Conservation (phyloP, 108 stramenopile species). For the Pseudonitzschia delicatissima region DNA sequence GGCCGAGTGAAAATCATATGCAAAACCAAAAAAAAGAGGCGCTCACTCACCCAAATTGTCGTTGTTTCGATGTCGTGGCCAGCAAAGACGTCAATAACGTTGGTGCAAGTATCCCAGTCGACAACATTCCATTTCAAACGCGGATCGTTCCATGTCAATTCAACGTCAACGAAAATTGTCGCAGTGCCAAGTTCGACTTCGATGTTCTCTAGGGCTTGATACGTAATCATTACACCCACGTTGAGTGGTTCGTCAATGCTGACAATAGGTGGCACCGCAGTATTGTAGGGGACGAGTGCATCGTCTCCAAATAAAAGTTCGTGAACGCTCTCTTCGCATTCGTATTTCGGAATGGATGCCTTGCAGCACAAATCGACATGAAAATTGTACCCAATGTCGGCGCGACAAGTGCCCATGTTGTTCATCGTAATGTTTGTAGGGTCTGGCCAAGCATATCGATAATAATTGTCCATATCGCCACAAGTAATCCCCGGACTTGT, state of each 20-base stretch:
- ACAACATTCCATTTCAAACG: conserved; percentile 17
- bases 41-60: neutral
- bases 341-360: neutral
- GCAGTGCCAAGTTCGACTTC: conserved; percentile 24
- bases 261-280: conserved; percentile 15
- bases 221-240: neutral
- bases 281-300: conserved; percentile 16
- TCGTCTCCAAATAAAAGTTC: neutral
- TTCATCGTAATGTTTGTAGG: neutral
- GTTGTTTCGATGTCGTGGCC: conserved; percentile 15
- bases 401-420: neutral
- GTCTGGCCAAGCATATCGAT: neutral
- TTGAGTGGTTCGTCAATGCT: neutral
- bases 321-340: neutral
- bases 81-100: neutral
- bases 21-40: neutral
- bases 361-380: neutral
- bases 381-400: neutral
- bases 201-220: conserved; percentile 8
- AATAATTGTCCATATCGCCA: no score
- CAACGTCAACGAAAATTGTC: conserved; percentile 12
- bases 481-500: neutral
- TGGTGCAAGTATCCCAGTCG: conserved; percentile 8
- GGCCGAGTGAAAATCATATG: neutral
- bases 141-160: conserved; percentile 15